Conservation (phyloP, 129 eudicot species). For the Chrysanthemum lavandulifolium region DNA sequence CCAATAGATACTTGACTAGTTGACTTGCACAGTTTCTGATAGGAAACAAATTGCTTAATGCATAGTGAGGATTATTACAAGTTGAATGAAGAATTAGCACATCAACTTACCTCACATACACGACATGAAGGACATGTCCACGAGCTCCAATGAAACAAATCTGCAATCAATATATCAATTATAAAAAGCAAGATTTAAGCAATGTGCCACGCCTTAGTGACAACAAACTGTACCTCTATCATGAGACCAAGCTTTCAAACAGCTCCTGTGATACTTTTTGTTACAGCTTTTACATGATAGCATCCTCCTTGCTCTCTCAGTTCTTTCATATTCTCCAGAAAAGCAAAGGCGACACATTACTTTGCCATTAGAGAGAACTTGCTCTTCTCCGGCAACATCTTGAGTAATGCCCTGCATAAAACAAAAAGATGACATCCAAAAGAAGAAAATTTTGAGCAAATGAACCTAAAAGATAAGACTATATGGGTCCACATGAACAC, state of each 20-base stretch:
- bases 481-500: slow-evolving; percentile 10
- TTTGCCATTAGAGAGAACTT: slow-evolving; percentile 55
- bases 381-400: slow-evolving; percentile 74
- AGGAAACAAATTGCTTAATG: neutral
- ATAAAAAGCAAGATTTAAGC: slow-evolving; percentile 16
- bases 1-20: neutral
- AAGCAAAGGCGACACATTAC: slow-evolving; percentile 91
- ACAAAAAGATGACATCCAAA: slow-evolving; percentile 3
- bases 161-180: slow-evolving; percentile 44
- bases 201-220: slow-evolving; percentile 1
- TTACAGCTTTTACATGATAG: slow-evolving; percentile 77
- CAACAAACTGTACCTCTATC: slow-evolving; percentile 60
- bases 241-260: slow-evolving; percentile 88
- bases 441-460: neutral
- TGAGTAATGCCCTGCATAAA: slow-evolving; percentile 43
- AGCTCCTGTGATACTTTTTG: slow-evolving; percentile 88
- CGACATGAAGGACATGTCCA: slow-evolving; percentile 95
- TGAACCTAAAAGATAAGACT: slow-evolving; percentile 2
- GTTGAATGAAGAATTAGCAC: neutral
- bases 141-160: slow-evolving; percentile 95
- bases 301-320: slow-evolving; percentile 90
- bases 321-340: slow-evolving; percentile 80
- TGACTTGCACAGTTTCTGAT: slow-evolving; percentile 12
- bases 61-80: slow-evolving; percentile 1
- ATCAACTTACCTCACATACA: slow-evolving; percentile 66